Base-by-base conservation (phyloP, 2,329 filamentous ascomycete species). In the Trichophyton equinum region DNA sequence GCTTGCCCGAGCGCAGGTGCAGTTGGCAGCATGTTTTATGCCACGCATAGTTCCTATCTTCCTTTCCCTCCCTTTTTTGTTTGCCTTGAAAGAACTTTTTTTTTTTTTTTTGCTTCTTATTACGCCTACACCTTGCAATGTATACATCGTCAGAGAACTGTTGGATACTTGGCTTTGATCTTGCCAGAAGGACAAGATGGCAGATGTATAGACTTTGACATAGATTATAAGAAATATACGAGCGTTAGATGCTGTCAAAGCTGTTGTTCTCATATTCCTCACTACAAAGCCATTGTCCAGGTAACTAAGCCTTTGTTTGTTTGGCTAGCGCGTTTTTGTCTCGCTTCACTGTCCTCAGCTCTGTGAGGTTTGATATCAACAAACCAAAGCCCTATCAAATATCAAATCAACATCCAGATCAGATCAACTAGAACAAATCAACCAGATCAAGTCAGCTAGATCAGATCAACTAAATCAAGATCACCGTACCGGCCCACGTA, bases 1-100 rank as follows among this genome's bases (percentile, higher is more conserved):
- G 49, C 42, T 62, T 18, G 57, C 60, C 36, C 57, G 38, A 20
- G 57, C 55, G 42, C 59, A 62, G 56, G 33, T 38, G 33, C 33
- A 38, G 11, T 60, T 47, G 22, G 18, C 46, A 51, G 33, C 46
- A 27, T 51, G 18, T 38, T 51, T 27, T 53, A 33, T 53, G 22
- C 49, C 27, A 53, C 2, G 11, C 33, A 25, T 25, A 15, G 40
- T 30, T 25, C 11, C 8, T 5, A 22, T 53, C 30, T 30, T 15
- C 22, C n/a, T 27, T 51, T 13, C 9, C 20, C 22, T 51, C 20
- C 22, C 11, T 3, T 53, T 27, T 30, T 53, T 53, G 22, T 30
- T 51, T 51, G 46, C 22, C 27, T 13, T 20, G 15, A 53, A 53
- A 25, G 40, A 44, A 44, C 15, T 2, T 44, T 4, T 44, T 42